A percentile compares a stretch with the other conserved stretches of the same genome.
These are phyloP conservation scores for Saprolegnia diclina DNA, from an alignment of 352 stramenopile genomes.

Conservation along the genomic window DNA sequence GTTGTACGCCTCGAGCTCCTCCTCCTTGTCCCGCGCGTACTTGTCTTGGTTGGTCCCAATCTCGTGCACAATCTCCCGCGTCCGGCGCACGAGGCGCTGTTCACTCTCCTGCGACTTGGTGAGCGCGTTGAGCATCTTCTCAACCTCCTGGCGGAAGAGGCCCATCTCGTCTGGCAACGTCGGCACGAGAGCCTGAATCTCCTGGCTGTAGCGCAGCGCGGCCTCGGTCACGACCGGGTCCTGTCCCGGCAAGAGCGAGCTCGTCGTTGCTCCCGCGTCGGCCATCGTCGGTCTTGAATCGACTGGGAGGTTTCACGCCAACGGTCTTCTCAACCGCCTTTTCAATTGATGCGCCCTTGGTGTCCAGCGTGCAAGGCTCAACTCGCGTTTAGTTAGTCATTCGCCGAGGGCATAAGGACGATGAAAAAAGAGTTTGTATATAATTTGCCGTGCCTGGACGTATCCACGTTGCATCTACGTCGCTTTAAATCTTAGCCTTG, in stretches of 20 bases:
- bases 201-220: slow-evolving; percentile 30
- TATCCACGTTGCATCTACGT: no score
- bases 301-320: no score
- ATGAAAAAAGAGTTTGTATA: no score
- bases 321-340: no score
- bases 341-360: no score
- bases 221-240: slow-evolving; percentile 8
- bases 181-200: slow-evolving; percentile 65
- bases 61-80: slow-evolving; percentile 65
- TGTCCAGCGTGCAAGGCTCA: no score
- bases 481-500: no score
- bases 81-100: slow-evolving; percentile 55
- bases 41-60: slow-evolving; percentile 70
- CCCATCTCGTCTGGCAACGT: slow-evolving; percentile 66
- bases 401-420: no score
- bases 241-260: not conserved
- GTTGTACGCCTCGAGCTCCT: slow-evolving; percentile 59
- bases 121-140: slow-evolving; percentile 65
- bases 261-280: not conserved
- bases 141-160: slow-evolving; percentile 71
- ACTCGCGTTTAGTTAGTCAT: no score
- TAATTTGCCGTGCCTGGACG: no score
- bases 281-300: no score
- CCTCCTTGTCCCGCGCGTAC: slow-evolving; percentile 69
- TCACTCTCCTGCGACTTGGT: slow-evolving; percentile 81